Evolutionary conservation across 306 rosid species (phyloP).

Genomic region (Calophaca sinica): DNA sequence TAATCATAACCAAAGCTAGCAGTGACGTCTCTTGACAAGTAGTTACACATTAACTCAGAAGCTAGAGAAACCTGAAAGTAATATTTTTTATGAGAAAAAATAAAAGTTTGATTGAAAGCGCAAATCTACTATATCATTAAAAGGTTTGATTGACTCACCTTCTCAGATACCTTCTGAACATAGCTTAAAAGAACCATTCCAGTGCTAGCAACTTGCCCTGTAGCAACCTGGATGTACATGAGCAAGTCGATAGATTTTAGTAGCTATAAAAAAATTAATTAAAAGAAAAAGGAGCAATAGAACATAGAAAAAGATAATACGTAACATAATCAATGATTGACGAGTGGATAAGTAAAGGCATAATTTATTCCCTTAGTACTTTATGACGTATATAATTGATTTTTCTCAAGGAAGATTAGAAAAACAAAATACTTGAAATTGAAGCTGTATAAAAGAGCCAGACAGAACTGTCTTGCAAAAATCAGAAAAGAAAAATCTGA

Average conservation of each 20-base stretch:
- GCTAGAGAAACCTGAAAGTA: constrained; percentile 84
- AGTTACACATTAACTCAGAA: constrained; percentile 89
- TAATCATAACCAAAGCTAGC: constrained; percentile 92
- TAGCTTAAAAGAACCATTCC: constrained; percentile 94
- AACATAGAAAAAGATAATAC: constrained; percentile 10
- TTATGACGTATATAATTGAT: not conserved
- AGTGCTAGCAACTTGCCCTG: constrained; percentile 96
- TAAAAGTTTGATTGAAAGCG: constrained; percentile 25
- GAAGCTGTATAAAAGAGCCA: constrained; percentile 6
- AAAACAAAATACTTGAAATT: constrained; percentile 31
- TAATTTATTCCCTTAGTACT: not conserved
- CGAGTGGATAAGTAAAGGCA: constrained; percentile 32
- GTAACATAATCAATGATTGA: not conserved
- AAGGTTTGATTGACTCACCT: constrained; percentile 61
- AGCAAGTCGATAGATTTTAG: constrained; percentile 26
- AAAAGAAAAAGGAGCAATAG: not conserved
- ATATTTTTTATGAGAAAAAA: constrained; percentile 6
- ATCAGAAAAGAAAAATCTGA: constrained; percentile 3
- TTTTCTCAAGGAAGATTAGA: constrained; percentile 24
- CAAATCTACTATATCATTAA: not conserved
- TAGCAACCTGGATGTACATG: constrained; percentile 73
- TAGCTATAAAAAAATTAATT: not conserved
- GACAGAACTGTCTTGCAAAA: not conserved
- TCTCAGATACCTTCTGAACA: constrained; percentile 95
- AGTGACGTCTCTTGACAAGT: constrained; percentile 88